Base-by-base conservation (phyloP, 805 yeast species). In the Spathaspora boniae region DNA sequence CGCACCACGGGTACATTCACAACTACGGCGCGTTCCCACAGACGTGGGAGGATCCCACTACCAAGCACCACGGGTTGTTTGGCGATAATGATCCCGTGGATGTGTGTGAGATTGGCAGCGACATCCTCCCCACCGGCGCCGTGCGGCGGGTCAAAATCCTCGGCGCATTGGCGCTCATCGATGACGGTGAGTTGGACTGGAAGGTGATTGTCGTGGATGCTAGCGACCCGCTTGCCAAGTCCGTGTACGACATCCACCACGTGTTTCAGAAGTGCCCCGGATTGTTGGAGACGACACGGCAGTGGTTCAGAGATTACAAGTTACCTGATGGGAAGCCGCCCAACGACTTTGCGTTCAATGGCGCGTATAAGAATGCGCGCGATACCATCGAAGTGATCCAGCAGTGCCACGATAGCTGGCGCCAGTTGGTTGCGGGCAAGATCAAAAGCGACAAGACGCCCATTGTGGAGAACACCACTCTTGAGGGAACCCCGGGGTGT, bases 301-400 rank as follows among this genome's bases (percentile, higher is more conserved):
- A 86, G 68, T 93, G 98, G 98, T 93, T 93, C 80, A 84, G 94
- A 63, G 88, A 89, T 66, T 93, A 93, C 80, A 93, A 93, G 68
- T 76, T 88, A 50, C 97, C 98, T 37, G 98, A 91, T 62, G 98
- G 98, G 44, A 93, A 93, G 76, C 95, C 96, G 53, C 86, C 79
- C 67, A 93, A 93, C 69, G 84, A 83, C 66, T 91, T 93, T 62
- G 98, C 97, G n/a, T 88, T 87, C 80, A 76, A 86, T 42, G 98
- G 96, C 47, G 87, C 85, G 61, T 86, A 87, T 72, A 85, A 85
- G 68, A 79, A 80, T 75, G 85, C 78, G 70, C 72, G 77, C 54
- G 88, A 89, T 58, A 95, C 98, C 41, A 73, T 85, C 50, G 87
- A 84, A 47, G 77, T 89, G 48, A 76, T 91, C 48, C 71, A 77